Evolutionary conservation across 1,284 basidiomycete species (phyloP).

Genomic region (Nidula niveotomentosa): DNA sequence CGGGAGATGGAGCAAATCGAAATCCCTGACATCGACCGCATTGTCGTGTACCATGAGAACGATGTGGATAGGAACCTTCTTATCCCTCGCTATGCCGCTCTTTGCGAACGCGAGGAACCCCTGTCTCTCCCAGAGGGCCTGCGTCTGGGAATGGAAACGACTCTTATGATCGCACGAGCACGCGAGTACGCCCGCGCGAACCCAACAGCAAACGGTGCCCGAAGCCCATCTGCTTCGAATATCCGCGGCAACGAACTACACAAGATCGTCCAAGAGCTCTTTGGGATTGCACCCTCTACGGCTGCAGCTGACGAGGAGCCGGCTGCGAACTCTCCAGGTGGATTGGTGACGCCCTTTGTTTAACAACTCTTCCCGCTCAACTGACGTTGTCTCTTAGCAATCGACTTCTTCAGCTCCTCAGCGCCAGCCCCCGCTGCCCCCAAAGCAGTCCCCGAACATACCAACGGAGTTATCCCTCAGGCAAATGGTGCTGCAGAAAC

Average conservation of each 20-base stretch:
- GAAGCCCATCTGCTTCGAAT: constrained; percentile 36
- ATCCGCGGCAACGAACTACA: constrained; percentile 32
- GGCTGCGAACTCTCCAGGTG: constrained; percentile 22
- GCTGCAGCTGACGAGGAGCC: constrained; percentile 3
- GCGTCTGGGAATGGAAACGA: constrained; percentile 57
- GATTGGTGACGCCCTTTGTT: constrained; percentile 24
- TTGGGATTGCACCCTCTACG: constrained; percentile 23
- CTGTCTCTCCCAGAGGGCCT: constrained; percentile 56
- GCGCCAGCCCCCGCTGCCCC: background rate
- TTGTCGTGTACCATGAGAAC: constrained; percentile 57
- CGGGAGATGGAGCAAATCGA: constrained; percentile 59
- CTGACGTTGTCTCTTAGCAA: constrained; percentile 1
- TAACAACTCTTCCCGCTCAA: constrained; percentile 2
- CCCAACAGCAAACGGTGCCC: constrained; percentile 33
- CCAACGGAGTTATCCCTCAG: background rate
- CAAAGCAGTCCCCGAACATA: background rate
- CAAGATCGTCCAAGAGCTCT: constrained; percentile 35
- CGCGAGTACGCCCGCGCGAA: constrained; percentile 51
- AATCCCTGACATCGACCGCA: constrained; percentile 47
- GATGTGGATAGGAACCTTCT: constrained; percentile 52
- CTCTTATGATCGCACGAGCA: constrained; percentile 54
- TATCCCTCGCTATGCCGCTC: constrained; percentile 52
- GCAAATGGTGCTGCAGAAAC: background rate
- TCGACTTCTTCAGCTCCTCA: background rate
- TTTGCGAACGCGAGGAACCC: constrained; percentile 55